These are phyloP conservation scores for Arctium lappa DNA, from an alignment of 129 eudicot species.

Conservation along the genomic window DNA sequence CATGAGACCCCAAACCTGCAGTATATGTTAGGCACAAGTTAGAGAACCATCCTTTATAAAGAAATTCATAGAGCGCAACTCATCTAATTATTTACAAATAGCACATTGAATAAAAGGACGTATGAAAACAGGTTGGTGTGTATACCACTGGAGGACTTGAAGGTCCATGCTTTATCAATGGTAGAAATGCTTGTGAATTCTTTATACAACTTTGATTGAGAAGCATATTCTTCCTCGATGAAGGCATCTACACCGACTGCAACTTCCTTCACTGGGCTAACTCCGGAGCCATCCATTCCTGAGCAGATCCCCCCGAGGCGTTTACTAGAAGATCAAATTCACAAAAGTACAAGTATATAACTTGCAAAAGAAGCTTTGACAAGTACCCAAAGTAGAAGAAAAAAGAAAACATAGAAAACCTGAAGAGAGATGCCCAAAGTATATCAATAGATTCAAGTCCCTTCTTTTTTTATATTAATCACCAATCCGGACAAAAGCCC, in stretches of 20 bases:
- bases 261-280: conserved; percentile 31
- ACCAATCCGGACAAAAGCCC: neutral
- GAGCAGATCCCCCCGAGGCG: conserved; percentile 27
- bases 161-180: conserved; percentile 82
- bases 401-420: neutral
- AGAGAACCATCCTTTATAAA: neutral
- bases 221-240: conserved; percentile 66
- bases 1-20: conserved; percentile 48
- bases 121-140: neutral
- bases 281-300: conserved; percentile 50
- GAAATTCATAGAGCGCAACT: neutral
- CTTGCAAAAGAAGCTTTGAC: neutral
- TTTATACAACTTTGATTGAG: conserved; percentile 64
- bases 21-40: neutral
- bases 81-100: neutral
- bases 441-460: neutral
- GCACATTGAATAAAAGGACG: neutral
- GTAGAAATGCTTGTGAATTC: conserved; percentile 62
- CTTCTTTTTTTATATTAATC: neutral
- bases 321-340: conserved; percentile 27
- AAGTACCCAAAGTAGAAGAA: neutral
- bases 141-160: conserved; percentile 55
- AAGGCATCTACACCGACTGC: conserved; percentile 35
- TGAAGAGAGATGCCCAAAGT: neutral
- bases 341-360: neutral